Evolutionary conservation across 2,329 filamentous ascomycete genomes (phyloP).

Genomic region (Hypoxylon sp.): DNA sequence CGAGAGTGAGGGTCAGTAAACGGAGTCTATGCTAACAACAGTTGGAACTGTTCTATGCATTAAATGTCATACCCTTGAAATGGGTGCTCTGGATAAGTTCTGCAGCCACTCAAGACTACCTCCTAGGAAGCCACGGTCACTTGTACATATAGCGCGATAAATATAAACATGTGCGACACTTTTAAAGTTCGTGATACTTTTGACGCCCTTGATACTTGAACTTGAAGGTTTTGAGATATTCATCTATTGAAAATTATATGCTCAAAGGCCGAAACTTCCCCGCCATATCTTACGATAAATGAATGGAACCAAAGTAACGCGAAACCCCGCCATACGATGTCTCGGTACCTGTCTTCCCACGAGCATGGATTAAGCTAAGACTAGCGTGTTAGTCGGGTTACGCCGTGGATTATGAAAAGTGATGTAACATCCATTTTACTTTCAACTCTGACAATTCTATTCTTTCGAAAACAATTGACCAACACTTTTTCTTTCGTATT

Average conservation of each 20-base stretch:
- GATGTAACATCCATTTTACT: conserved; percentile 16
- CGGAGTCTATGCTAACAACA: not conserved
- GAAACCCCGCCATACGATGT: conserved; percentile 18
- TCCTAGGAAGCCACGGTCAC: not conserved
- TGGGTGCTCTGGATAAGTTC: conserved; percentile 5
- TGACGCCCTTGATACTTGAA: not conserved
- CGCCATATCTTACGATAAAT: conserved; percentile 21
- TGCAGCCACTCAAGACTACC: not conserved
- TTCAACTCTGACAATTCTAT: conserved; percentile 4
- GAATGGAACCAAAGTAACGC: conserved; percentile 3
- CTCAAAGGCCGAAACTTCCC: not conserved
- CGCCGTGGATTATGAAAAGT: conserved; percentile 20
- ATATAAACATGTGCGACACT: conserved; percentile 3
- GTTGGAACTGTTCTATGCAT: conserved; percentile 9
- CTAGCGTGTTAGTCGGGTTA: conserved; percentile 19
- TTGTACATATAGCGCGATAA: conserved; percentile 5
- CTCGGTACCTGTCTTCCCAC: conserved; percentile 9
- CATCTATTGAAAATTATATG: conserved; percentile 10
- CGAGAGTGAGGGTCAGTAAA: not conserved
- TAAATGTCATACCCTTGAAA: not conserved
- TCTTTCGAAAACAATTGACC: conserved; percentile 4
- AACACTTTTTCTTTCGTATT: not conserved
- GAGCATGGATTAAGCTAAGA: conserved; percentile 8
- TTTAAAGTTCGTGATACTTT: not conserved
- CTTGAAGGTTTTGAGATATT: conserved; percentile 5